Percentiles rank a stretch among this genome's conserved stretches.
Conservation (phyloP, 2,329 filamentous ascomycete genomes). For the Neonectria neomacrospora region DNA sequence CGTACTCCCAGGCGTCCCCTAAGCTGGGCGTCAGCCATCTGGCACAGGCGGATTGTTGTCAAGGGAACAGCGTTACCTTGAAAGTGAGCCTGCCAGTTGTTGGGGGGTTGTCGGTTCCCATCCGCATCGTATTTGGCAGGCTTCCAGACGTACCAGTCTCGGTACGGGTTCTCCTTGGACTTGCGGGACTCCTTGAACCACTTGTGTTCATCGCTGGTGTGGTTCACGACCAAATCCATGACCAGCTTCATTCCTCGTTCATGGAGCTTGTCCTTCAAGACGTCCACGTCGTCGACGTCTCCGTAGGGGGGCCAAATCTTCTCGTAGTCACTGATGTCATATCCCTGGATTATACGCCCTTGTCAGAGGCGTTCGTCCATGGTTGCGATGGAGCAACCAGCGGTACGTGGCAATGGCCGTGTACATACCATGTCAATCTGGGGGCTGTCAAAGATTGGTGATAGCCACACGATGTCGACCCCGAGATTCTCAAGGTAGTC, state of each 20-base stretch:
- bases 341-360: constrained; percentile 57
- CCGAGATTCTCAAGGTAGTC: constrained; percentile 67
- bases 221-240: constrained; percentile 79
- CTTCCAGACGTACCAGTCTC: constrained; percentile 75
- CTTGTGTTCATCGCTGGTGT: constrained; percentile 68
- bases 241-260: constrained; percentile 74
- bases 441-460: constrained; percentile 61
- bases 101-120: constrained; percentile 70
- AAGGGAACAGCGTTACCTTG: constrained; percentile 44
- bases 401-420: background rate
- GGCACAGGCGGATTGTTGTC: background rate
- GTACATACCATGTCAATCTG: constrained; percentile 69
- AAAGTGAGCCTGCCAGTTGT: constrained; percentile 63
- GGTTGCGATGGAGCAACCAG: background rate
- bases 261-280: constrained; percentile 69
- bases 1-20: constrained; percentile 62
- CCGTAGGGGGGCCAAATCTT: constrained; percentile 74
- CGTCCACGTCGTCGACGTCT: constrained; percentile 73
- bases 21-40: background rate
- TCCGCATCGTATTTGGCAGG: constrained; percentile 65
- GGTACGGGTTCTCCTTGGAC: constrained; percentile 63
- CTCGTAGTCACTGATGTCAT: constrained; percentile 77
- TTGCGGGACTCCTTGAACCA: constrained; percentile 69
- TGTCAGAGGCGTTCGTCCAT: constrained; percentile 5
- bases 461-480: constrained; percentile 68